Evolutionary conservation across 2,329 filamentous ascomycete genomes (phyloP), one percentile per base, ranked within the genome.

Genomic region (Colletotrichum sp.): DNA sequence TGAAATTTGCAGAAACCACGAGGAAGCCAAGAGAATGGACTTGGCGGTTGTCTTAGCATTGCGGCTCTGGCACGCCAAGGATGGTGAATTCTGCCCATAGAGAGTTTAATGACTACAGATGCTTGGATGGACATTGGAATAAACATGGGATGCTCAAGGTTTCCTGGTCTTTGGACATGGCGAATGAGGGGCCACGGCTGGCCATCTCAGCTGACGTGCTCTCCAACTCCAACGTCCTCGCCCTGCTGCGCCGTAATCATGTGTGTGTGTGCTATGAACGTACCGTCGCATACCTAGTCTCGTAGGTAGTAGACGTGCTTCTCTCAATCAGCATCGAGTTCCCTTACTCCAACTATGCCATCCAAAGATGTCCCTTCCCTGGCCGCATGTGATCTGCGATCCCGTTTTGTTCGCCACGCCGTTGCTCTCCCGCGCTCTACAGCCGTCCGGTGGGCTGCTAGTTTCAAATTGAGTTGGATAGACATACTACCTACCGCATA

Each of bases 41-140:
- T 73, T 72, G 73, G 73, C 70, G 52, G 15, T 30, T 26, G 26
- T 24, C 73, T 68, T 68, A 52, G 70, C 73, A 65, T 69, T 73
- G 73, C 70, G 73, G 64, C 73, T 75, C 64, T 58, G 24, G 28
- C n/a, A 34, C 58, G 56, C 64, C 70, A 64, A 72, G 58, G n/a
- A 60, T n/a, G 28, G 30, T 12, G 62, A 9, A 13, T 28, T n/a
- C 15, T 61, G 55, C 18, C 62, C 30, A 68, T 43, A 9, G n/a
- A 36, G 62, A 67, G 38, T 58, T 18, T 38, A 30, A 28, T 36
- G 28, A 65, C 67, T 61, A 69, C 66, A 18, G 38, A 5, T n/a
- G 28, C 30, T 64, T 10, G 18, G 32, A 36, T 32, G 10, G 21
- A 18, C 9, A 26, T 36, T n/a, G 43, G 56, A 48, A 38, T n/a